These are phyloP conservation scores for Desmodesmus armatus DNA, from an alignment of 139 green algal species.

Conservation along the genomic window DNA sequence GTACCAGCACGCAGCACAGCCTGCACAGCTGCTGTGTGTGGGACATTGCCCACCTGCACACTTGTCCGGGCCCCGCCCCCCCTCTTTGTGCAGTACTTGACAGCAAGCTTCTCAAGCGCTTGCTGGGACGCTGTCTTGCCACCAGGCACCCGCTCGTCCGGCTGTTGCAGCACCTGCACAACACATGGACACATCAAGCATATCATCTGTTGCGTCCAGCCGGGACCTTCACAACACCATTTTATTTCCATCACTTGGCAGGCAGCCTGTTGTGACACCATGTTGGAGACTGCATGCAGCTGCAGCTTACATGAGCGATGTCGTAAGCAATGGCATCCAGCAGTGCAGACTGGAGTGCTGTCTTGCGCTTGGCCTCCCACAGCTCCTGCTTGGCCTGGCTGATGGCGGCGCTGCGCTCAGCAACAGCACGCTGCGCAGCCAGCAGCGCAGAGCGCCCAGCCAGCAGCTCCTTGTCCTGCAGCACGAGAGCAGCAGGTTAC, in stretches of 20 bases:
- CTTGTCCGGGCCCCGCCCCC: conserved; percentile 4
- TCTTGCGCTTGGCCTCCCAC: conserved; percentile 19
- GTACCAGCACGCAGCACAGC: not conserved
- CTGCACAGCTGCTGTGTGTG: too few relatives aligned
- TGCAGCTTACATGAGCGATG: conserved; percentile 25
- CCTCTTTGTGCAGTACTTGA: conserved; percentile 49
- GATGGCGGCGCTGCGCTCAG: conserved; percentile 14
- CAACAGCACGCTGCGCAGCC: conserved; percentile 25
- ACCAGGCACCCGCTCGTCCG: conserved; percentile 36
- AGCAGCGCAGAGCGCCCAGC: conserved; percentile 19
- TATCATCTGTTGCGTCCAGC: too few relatives aligned
- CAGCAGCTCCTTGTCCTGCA: conserved; percentile 40
- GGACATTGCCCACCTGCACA: not conserved
- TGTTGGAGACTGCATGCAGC: not conserved
- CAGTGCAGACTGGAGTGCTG: not conserved
- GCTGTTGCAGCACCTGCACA: conserved; percentile 39
- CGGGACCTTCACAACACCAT: too few relatives aligned
- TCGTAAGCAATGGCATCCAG: conserved; percentile 41
- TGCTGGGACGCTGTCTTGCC: conserved; percentile 25
- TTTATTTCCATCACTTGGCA: too few relatives aligned
- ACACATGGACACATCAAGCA: not conserved
- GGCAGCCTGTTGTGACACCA: not conserved
- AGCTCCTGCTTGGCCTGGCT: conserved; percentile 20
- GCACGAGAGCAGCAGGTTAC: not conserved
- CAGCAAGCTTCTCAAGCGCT: conserved; percentile 34